Evolutionary conservation across 2,329 filamentous ascomycete genomes (phyloP), one percentile per base, ranked within the genome.

Genomic region (Lachnum nothofagi): DNA sequence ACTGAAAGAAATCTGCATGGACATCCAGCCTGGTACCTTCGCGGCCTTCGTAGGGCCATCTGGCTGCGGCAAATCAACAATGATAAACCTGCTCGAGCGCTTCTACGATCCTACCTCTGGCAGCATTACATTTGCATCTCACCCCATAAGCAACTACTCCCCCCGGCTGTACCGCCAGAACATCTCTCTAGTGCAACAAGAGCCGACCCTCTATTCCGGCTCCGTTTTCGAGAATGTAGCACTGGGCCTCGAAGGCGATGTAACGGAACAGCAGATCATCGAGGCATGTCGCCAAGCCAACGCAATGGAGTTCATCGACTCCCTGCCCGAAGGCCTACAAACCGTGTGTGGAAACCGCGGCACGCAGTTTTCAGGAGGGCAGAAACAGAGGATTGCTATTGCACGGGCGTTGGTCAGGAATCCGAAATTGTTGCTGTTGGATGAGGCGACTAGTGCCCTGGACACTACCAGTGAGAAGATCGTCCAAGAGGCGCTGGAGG

Each of bases 361-460:
- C 0, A 62, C 68, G 0, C 67, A 72, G 2, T 67, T 79, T 9
- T 74, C 70, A 10, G 76, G 77, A 3, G 77, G 77, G 0, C 77
- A 80, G 55, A 70, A 73, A 34, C 78, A 80, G 56, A 70, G 77
- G 0, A 66, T 80, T 3, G 74, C 73, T 1, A 74, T 80, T 22
- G 77, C 77, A 1, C 66, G 76, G 2, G 77, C 77, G 0, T 62
- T 80, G 3, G 67, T 80, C 2, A 68, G 76, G 1, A 70, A 72
- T 12, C 77, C 77, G 0, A 55, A 63, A 2, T 55, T 82, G 1
- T 62, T 82, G 3, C 63, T 91, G 0, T 77, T 93, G 0, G 87
- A 93, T 60, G 88, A 93, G 71, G 87, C 88, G 2, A 89, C 87
- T 3, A 83, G 80, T 4, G 86, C 86, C 0, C 70, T 95, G 3